Conservation (phyloP, 441 rosid genomes). For the Erysimum cheiri region DNA sequence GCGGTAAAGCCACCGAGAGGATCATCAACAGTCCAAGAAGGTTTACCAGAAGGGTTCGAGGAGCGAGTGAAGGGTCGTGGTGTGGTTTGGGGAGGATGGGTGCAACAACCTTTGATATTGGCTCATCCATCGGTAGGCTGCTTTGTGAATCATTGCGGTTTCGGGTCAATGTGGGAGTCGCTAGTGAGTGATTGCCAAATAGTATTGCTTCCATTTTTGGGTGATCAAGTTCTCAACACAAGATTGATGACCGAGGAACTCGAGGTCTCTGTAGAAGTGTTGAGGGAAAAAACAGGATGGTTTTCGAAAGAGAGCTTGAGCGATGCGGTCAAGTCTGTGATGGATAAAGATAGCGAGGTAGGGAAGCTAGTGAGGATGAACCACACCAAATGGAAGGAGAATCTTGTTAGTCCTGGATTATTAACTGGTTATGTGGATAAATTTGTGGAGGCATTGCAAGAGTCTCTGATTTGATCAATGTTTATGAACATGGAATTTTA, state of each 20-base stretch:
- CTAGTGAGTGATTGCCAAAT: constrained; percentile 56
- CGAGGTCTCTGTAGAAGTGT: constrained; percentile 45
- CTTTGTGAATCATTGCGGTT: constrained; percentile 68
- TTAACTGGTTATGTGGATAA: constrained; percentile 13
- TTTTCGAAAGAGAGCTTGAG: constrained; percentile 45
- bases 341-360: constrained; percentile 43
- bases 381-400: constrained; percentile 17
- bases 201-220: constrained; percentile 53
- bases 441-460: constrained; percentile 17
- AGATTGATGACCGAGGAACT: constrained; percentile 44
- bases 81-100: constrained; percentile 56
- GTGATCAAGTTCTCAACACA: constrained; percentile 42
- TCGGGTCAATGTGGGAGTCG: constrained; percentile 71
- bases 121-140: constrained; percentile 58
- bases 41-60: constrained; percentile 57
- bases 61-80: constrained; percentile 59
- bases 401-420: constrained; percentile 15
- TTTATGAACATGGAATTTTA: not conserved
- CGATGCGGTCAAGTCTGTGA: constrained; percentile 40
- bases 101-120: constrained; percentile 50
- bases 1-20: constrained; percentile 33
- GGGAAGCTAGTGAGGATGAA: constrained; percentile 36
- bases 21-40: constrained; percentile 49
- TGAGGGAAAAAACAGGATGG: constrained; percentile 36
- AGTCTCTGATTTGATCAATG: not conserved